These are phyloP conservation scores for Yamadazyma dendronema DNA, from an alignment of 1,139 yeast genomes.

Conservation along the genomic window DNA sequence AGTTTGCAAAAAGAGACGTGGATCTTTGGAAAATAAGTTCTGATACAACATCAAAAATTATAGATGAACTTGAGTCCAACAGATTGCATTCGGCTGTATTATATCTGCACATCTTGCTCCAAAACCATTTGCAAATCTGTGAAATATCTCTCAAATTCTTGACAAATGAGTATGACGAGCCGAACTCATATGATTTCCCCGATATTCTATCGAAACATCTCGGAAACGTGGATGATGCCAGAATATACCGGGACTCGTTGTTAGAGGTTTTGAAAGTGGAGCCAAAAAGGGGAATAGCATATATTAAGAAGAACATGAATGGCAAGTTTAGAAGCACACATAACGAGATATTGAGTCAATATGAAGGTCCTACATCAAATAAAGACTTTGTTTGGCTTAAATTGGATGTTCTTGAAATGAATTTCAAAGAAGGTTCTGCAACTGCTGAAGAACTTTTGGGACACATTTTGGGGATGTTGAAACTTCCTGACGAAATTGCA, in stretches of 20 bases:
- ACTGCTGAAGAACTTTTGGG: slow-evolving; percentile 13
- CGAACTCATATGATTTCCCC: slow-evolving; percentile 9
- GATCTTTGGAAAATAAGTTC: slow-evolving; percentile 13
- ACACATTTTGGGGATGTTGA: slow-evolving; percentile 19
- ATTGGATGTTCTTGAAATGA: slow-evolving; percentile 37
- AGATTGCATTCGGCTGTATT: slow-evolving; percentile 10
- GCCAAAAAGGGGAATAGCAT: slow-evolving; percentile 27
- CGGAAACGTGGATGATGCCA: slow-evolving; percentile 20
- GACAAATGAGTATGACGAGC: slow-evolving; percentile 8
- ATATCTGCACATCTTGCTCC: slow-evolving; percentile 12
- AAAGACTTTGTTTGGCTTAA: slow-evolving; percentile 28
- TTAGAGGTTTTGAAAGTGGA: slow-evolving; percentile 31
- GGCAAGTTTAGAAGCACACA: slow-evolving; percentile 29
- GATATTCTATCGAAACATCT: slow-evolving; percentile 16
- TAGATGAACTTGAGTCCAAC: slow-evolving; percentile 6
- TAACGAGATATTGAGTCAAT: slow-evolving; percentile 30
- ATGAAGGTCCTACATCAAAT: slow-evolving; percentile 19
- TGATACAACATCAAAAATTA: slow-evolving; percentile 6
- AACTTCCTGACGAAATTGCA: slow-evolving; percentile 18
- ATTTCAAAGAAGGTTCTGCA: slow-evolving; percentile 20
- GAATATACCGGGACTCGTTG: slow-evolving; percentile 21
- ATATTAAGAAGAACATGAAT: slow-evolving; percentile 28
- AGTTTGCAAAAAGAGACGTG: slow-evolving; percentile 12
- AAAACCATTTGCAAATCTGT: slow-evolving; percentile 17
- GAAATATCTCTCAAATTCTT: slow-evolving; percentile 12